phyloP scores from a whole-genome alignment of 495 filamentous ascomycete genomes.

The Trichoderma erinaceum region DNA sequence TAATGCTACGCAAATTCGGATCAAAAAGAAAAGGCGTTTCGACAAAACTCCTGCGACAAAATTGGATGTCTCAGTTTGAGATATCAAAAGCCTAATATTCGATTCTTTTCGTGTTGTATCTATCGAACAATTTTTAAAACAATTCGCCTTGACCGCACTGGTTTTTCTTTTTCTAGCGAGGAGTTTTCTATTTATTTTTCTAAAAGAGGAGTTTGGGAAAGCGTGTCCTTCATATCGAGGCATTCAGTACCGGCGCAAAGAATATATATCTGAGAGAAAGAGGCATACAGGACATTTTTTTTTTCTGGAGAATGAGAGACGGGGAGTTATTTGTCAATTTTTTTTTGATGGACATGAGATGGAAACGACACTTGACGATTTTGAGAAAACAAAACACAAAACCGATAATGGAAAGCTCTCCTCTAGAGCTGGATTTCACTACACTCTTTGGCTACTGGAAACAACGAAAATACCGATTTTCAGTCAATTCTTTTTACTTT shows the following conservation, averaged over 20 bases:
- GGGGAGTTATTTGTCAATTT: constrained; percentile 5
- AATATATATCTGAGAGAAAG: background rate
- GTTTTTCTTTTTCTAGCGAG: background rate
- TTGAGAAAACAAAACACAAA: background rate
- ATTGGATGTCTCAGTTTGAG: background rate
- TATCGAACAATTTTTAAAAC: background rate
- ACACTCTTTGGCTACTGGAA: background rate
- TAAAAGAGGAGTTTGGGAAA: constrained; percentile 12
- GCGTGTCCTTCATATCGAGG: constrained; percentile 5
- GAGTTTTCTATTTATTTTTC: background rate
- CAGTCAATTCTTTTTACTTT: background rate
- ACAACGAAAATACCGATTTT: background rate
- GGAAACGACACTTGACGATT: constrained; percentile 5
- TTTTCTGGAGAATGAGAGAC: background rate
- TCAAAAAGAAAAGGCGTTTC: background rate
- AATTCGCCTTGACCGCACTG: background rate
- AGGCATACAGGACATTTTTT: background rate
- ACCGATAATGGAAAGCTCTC: background rate
- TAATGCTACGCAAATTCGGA: constrained; percentile 2
- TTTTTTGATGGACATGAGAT: background rate
- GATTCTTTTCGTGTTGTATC: background rate
- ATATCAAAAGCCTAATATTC: background rate
- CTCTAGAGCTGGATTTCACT: background rate
- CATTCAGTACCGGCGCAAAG: constrained; percentile 11
- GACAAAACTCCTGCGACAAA: background rate